Percentiles rank a stretch among this genome's conserved stretches.
Conservation (phyloP, 2,329 filamentous ascomycete genomes). For the Verticillium albo-atrum region DNA sequence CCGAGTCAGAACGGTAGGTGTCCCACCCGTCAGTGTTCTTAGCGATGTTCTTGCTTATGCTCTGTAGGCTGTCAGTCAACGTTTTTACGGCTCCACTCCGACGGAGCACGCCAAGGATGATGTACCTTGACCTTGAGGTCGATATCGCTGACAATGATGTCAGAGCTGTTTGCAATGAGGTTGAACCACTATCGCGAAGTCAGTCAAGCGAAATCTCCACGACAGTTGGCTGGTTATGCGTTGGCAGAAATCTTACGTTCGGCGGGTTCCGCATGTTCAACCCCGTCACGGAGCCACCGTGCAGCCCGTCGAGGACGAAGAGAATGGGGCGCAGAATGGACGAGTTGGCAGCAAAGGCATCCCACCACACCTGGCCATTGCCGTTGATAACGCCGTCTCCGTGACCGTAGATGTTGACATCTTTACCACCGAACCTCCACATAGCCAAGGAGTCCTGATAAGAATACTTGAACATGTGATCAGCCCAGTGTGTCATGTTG, state of each 20-base stretch:
- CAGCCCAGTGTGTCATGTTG: constrained; percentile 65
- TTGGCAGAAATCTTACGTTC: constrained; percentile 16
- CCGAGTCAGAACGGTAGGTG: constrained; percentile 55
- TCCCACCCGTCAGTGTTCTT: constrained; percentile 66
- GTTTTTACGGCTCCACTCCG: background rate
- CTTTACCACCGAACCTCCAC: constrained; percentile 25
- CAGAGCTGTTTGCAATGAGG: constrained; percentile 59
- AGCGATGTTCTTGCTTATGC: background rate
- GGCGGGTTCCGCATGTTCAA: constrained; percentile 57
- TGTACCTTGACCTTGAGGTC: constrained; percentile 33
- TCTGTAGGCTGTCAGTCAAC: background rate
- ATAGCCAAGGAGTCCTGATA: constrained; percentile 59
- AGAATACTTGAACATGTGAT: constrained; percentile 56
- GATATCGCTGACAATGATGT: constrained; percentile 60
- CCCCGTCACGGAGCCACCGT: constrained; percentile 53
- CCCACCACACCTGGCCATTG: constrained; percentile 61
- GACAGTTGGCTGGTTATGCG: no score
- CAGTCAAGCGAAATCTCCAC: background rate
- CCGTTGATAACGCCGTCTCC: constrained; percentile 42
- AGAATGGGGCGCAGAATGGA: constrained; percentile 55
- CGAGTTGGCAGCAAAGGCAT: constrained; percentile 50
- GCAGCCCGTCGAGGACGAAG: constrained; percentile 49
- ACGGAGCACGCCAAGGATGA: background rate
- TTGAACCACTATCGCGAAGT: constrained; percentile 33
- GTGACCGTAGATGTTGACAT: constrained; percentile 61